Base-by-base conservation (phyloP, 306 rosid species). In the Glycine soja region DNA sequence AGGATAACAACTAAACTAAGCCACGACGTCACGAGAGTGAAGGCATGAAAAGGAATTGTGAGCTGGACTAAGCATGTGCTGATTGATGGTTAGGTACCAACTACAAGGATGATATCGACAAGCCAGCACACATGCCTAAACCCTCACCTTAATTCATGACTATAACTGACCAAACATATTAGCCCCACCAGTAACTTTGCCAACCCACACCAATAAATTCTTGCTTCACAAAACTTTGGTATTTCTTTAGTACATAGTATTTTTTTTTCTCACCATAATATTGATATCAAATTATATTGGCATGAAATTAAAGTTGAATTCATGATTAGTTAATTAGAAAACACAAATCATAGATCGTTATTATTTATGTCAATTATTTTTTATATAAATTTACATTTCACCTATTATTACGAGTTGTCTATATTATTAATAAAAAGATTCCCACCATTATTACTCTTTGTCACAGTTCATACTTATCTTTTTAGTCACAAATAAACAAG, bases 21-120 rank as follows among this genome's bases (percentile, higher is more conserved):
- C n/a, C n/a, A n/a, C n/a, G n/a, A n/a, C n/a, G 36, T 34, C 36
- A 34, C 36, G 36, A 34, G 36, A 34, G 36, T 0, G 36, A 34
- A 3, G 11, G 3, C 47, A 43, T 43, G 47, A 43, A 43, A 58
- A 58, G 42, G 80, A 53, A 57, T 19, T 19, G 51, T 13, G 61
- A 80, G 78, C 15, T 40, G 81, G 66, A 66, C 89, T 68, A 15
- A 73, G 80, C 91, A 85, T 83, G 91, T 83, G 86, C 57, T 34
- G 80, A 79, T 48, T 24, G 30, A 24, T 24, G 63, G 43, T 79
- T 76, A 48, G 81, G 76, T 53, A 74, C 81, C 87, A 85, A 72
- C 87, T 34, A 63, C 45, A 1, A 38, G 52, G 63, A 72, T 47
- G 30, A 24, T 24, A 84, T 52, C 46, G 85, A 82, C 90, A 82